Conservation (phyloP, 805 yeast genomes). For the Dipodascus geniculatus region DNA sequence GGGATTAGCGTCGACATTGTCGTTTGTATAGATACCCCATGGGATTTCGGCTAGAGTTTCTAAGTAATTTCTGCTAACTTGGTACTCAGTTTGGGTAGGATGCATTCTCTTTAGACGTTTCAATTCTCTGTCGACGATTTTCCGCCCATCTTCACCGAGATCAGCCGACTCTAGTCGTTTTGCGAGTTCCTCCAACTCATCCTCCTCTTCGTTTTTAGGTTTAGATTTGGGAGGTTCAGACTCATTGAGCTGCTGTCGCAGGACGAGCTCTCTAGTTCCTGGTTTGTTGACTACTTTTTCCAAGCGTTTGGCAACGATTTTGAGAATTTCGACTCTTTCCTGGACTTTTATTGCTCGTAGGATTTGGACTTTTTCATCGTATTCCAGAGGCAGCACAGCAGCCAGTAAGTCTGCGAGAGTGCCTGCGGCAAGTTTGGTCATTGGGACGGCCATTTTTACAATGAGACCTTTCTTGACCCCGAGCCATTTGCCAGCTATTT, state of each 20-base stretch:
- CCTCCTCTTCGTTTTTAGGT: constrained; percentile 23
- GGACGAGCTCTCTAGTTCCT: constrained; percentile 20
- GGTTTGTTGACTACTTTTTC: constrained; percentile 9
- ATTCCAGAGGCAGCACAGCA: constrained; percentile 24
- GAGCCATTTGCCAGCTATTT: constrained; percentile 2
- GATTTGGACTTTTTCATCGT: constrained; percentile 20
- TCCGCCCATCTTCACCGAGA: constrained; percentile 25
- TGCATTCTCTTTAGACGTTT: constrained; percentile 29
- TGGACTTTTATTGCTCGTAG: constrained; percentile 19
- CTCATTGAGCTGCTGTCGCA: constrained; percentile 18
- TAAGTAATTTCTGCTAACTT: constrained; percentile 30
- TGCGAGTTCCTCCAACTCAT: constrained; percentile 22
- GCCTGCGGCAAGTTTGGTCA: constrained; percentile 17
- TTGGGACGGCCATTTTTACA: constrained; percentile 8
- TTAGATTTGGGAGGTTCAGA: constrained; percentile 15
- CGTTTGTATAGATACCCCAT: constrained; percentile 22
- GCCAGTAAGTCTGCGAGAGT: constrained; percentile 26
- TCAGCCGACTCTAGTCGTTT: constrained; percentile 17
- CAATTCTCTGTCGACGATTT: constrained; percentile 27
- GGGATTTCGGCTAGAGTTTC: constrained; percentile 31
- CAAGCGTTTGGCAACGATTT: constrained; percentile 11
- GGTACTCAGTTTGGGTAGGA: constrained; percentile 31
- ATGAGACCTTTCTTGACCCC: constrained; percentile 8
- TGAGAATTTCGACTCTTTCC: constrained; percentile 15
- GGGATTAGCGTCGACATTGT: constrained; percentile 25